Base-by-base conservation (phyloP, 2,329 filamentous ascomycete genomes). In the Beauveria brongniartii region DNA sequence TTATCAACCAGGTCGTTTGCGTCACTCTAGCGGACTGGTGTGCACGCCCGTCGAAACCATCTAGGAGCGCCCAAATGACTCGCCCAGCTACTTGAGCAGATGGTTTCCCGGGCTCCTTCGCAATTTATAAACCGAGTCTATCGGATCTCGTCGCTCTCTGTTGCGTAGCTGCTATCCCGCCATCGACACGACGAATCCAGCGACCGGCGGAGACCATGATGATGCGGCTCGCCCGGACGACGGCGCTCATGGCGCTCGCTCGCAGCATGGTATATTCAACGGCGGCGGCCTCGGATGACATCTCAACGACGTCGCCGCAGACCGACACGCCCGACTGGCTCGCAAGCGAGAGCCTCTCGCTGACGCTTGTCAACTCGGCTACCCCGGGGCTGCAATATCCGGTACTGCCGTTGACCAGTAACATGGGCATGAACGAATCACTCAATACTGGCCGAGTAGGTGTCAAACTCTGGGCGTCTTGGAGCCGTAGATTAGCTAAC, bases 371-470 rank as follows among this genome's bases (percentile, higher is more conserved):
- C 26, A 61, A 59, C 6, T 70, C 70, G 18, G 64, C 68, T 5
- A 69, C 67, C 22, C 63, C 69, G 10, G 66, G 67, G 8, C 56
- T 73, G 43, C 67, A 76, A 18, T 80, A 76, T 64, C 72, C 72
- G 22, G 72, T 81, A 20, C 74, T 80, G 43, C 80, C 80, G 14
- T 70, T 81, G 62, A 81, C 78, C 0, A 59, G 65, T 44, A 70
- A 66, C 9, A 64, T 77, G 43, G 80, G 78, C 1, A 63, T 79
- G 55, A 81, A 82, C 55, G 70, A 71, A 61, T 74, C 76, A 12
- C 67, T 70, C 18, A 65, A 65, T 12, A 61, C 63, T 34, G 71
- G 72, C 63, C 68, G 70, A 62, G 80, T 81, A 70, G 67, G 74
- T 48, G 24, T 6, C 4, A 14, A 7, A 26, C 3, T 18, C 14